These are phyloP conservation scores for Amoebophrya sp. DNA, from an alignment of 169 alveolate species.

Conservation along the genomic window DNA sequence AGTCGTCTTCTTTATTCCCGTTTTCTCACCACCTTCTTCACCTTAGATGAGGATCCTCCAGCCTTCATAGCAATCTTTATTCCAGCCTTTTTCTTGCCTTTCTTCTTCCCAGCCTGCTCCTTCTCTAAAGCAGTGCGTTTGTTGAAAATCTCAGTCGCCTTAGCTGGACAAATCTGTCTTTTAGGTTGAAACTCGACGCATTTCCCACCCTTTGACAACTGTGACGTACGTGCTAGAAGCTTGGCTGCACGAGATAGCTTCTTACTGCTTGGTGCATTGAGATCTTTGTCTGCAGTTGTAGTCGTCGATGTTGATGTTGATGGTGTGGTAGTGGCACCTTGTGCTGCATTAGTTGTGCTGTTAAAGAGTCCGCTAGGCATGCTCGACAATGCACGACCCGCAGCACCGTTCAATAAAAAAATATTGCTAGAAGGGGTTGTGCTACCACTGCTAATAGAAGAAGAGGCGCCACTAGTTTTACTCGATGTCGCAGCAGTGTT, in stretches of 20 bases:
- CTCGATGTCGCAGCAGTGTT: neutral
- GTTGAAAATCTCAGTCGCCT: neutral
- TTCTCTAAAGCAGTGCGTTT: neutral
- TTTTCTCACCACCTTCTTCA: too few relatives aligned
- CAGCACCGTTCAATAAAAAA: neutral
- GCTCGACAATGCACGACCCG: neutral
- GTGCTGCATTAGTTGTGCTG: neutral
- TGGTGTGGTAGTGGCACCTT: neutral
- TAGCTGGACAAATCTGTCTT: neutral
- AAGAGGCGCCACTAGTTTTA: neutral
- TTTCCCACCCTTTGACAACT: neutral
- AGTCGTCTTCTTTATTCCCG: too few relatives aligned
- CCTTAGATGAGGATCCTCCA: too few relatives aligned
- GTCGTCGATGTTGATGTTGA: neutral
- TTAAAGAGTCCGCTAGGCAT: neutral
- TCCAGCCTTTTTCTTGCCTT: neutral
- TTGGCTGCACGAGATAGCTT: neutral
- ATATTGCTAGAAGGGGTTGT: neutral
- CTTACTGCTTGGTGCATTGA: neutral
- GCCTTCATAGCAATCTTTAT: too few relatives aligned
- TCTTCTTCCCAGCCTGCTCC: neutral
- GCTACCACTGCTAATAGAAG: neutral
- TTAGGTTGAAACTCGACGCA: neutral
- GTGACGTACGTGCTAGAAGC: neutral
- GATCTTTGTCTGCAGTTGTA: neutral